A percentile compares a stretch with the other conserved stretches of the same genome.
Evolutionary conservation across 1,284 basidiomycete genomes (phyloP).

Genomic region (Malassezia obtusa): DNA sequence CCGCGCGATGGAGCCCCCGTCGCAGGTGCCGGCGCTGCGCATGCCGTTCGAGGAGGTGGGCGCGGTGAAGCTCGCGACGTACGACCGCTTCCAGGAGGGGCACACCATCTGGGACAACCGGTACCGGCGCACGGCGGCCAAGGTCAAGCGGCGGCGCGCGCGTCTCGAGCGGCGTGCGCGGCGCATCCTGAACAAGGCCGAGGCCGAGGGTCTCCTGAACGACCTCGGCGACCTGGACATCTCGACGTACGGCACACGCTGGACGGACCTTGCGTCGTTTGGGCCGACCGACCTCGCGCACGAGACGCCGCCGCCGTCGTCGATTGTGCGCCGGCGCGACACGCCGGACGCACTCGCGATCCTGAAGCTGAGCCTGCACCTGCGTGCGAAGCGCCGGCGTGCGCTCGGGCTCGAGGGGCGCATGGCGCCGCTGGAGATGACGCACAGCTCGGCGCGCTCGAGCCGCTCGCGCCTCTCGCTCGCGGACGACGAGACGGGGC

Average conservation of each 20-base stretch:
- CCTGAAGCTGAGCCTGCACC: constrained; percentile 12
- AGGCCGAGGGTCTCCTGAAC: constrained; percentile 19
- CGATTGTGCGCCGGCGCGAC: constrained; percentile 25
- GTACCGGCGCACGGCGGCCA: constrained; percentile 17
- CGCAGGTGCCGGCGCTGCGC: constrained; percentile 59
- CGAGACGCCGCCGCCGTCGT: constrained; percentile 26
- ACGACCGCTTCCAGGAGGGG: constrained; percentile 27
- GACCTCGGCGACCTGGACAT: constrained; percentile 5
- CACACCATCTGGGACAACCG: constrained; percentile 28
- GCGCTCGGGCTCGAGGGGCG: not conserved
- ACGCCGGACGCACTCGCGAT: constrained; percentile 17
- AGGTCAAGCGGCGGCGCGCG: constrained; percentile 16
- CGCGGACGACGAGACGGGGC: constrained; percentile 3
- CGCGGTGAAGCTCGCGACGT: constrained; percentile 47
- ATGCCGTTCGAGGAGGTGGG: constrained; percentile 57
- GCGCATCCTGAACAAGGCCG: constrained; percentile 17
- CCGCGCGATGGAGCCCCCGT: constrained; percentile 65
- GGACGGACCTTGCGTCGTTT: constrained; percentile 19
- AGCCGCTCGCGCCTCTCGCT: not conserved
- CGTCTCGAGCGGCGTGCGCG: constrained; percentile 12
- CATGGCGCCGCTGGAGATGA: not conserved
- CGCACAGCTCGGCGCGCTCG: no score
- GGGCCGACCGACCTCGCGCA: constrained; percentile 21
- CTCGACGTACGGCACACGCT: constrained; percentile 1
- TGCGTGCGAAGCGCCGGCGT: constrained; percentile 13